Base-by-base conservation (phyloP, 2,329 filamentous ascomycete species). In the Penicillium sp. region DNA sequence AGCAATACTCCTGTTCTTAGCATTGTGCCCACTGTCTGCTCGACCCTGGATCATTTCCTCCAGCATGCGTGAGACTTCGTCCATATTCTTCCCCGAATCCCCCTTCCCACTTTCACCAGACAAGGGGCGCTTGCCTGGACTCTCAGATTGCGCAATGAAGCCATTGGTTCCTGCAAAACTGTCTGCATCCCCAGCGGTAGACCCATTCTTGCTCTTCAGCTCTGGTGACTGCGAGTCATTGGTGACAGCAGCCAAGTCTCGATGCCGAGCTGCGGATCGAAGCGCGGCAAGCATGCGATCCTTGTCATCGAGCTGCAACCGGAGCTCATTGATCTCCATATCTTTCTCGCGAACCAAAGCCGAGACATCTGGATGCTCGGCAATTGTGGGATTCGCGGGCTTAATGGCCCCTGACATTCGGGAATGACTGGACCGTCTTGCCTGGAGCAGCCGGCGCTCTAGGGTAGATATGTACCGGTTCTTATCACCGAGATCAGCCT, bases 31-130 rank as follows among this genome's bases (percentile, higher is more conserved):
- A 51, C 81, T 86, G 66, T 94, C 90, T 52, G 95, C 89, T 57
- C 89, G 86, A 69, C 93, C 90, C 70, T 92, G 89, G 58, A 97
- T 94, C 93, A 97, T 97, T 76, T 96, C 91, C 68, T 97, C 93
- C 27, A 97, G 83, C 78, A 97, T 92, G 67, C 87, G 86, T 64
- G 90, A 96, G 87, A 97, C 92, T 75, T 96, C 92, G 66, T 96
- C 92, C 34, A 94, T 89, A 64, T 89, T 91, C 78, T 83, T 82
- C 62, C 81, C 83, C 51, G 82, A 59, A 2, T 61, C 65, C 64
- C 72, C 70, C 57, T 74, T 74, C 23, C 73, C 67, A 51, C 59
- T 63, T n/a, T 63, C 62, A 55, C 63, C 63, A 13, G 70, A 68
- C 13, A 70, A 71, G 31, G 72, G 64, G 11, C 74, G 64, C n/a